Base-by-base conservation (phyloP, 2,329 filamentous ascomycete species). In the Colletotrichum graminicola region DNA sequence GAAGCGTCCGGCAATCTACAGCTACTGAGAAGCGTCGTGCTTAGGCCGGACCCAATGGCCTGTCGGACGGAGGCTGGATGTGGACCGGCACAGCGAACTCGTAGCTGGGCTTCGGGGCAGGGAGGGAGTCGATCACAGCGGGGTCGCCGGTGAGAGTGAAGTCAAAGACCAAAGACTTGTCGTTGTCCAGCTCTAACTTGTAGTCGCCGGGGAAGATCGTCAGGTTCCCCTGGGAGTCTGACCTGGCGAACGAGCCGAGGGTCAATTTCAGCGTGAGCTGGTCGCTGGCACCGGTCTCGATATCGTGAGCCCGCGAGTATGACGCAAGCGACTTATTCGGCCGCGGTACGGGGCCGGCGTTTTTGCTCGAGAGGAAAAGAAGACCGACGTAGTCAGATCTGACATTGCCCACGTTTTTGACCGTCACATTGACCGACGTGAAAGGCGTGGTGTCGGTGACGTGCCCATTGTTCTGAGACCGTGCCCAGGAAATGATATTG, bases 151-250 rank as follows among this genome's bases (percentile, higher is more conserved):
- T 51, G 12, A 51, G 23, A 16, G 47, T 29, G n/a, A 51, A 51
- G 47, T 51, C 14, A 21, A 51, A 51, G 12, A 23, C 23, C 47
- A 51, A 11, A n/a, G 47, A 51, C 23, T 34, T 26, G 29, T 57
- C 55, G 23, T 57, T 57, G 36, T 57, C 55, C 10, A 57, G 29
- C 29, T 36, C 55, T 29, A 57, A 36, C 4, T 21, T 57, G 23
- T 57, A 57, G 32, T 34, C 36, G 29, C 55, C 55, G 11, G 55
- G 26, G 36, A 57, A 57, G 55, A 57, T 74, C 8, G 72, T 76
- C 62, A 56, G 23, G 36, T 60, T 29, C 34, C 54, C 59, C n/a
- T 62, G 32, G 7, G n/a, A 45, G 43, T 54, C 32, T 3, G 23
- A 51, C 2, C 47, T 51, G 12, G 47, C 47, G 23, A 51, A 12